Percentiles rank a stretch among this genome's conserved stretches.
Conservation (phyloP, 257 asterid species). For the Primulina eburnea region DNA sequence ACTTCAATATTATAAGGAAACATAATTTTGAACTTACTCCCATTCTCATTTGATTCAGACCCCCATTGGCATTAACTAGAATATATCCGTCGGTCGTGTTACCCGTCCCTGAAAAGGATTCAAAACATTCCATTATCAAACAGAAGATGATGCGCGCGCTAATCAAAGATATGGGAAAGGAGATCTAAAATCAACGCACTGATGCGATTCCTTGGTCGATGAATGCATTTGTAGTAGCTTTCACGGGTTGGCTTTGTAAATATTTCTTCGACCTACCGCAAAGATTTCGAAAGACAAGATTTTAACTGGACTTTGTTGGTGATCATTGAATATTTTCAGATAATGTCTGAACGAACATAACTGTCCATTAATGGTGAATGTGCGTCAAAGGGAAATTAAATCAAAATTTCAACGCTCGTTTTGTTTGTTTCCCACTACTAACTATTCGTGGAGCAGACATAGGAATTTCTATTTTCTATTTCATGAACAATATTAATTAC, state of each 20-base stretch:
- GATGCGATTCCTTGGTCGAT: constrained; percentile 42
- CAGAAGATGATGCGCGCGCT: neutral
- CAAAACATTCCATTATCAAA: neutral
- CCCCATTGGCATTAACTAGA: constrained; percentile 68
- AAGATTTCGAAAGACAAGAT: neutral
- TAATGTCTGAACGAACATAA: constrained; percentile 12
- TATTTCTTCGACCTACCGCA: constrained; percentile 45
- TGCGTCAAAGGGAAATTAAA: neutral
- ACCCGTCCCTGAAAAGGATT: constrained; percentile 34
- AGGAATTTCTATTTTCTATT: constrained; percentile 19
- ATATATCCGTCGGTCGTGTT: constrained; percentile 46
- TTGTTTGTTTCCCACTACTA: constrained; percentile 23
- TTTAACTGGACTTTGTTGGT: neutral
- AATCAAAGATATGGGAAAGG: neutral
- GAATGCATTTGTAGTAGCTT: constrained; percentile 38
- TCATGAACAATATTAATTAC: constrained; percentile 24
- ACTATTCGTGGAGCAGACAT: no score
- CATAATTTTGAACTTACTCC: constrained; percentile 40
- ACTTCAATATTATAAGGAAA: neutral
- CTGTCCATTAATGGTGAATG: constrained; percentile 25
- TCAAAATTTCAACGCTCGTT: constrained; percentile 9
- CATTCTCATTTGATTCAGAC: constrained; percentile 73
- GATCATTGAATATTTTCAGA: neutral
- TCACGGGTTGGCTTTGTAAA: constrained; percentile 56
- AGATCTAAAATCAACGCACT: constrained; percentile 32